Evolutionary conservation across 2,329 filamentous ascomycete species (phyloP).

Genomic region (Cordyceps farinosa): DNA sequence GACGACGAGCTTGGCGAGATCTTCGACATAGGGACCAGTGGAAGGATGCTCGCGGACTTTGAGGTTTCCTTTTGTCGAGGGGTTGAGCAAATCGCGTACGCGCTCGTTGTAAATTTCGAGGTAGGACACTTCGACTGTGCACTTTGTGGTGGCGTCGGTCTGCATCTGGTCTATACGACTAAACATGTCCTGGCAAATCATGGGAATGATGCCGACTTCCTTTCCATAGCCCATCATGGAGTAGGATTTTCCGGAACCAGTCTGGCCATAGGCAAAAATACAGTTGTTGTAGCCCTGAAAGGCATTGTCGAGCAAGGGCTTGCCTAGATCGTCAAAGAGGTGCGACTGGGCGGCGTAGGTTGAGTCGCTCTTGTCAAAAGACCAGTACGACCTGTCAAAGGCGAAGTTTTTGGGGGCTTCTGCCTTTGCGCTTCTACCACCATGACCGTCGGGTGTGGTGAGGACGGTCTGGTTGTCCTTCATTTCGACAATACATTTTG

Average conservation of each 20-base stretch:
- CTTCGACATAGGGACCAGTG: slow-evolving; percentile 96
- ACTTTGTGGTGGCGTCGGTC: slow-evolving; percentile 71
- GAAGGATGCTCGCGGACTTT: slow-evolving; percentile 98
- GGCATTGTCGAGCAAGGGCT: slow-evolving; percentile 91
- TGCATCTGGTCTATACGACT: slow-evolving; percentile 71
- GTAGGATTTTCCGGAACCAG: slow-evolving; percentile 96
- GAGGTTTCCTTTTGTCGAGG: slow-evolving; percentile 90
- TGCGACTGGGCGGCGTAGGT: slow-evolving; percentile 89
- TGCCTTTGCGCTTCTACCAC: slow-evolving; percentile 65
- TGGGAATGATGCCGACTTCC: slow-evolving; percentile 91
- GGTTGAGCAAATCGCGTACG: slow-evolving; percentile 92
- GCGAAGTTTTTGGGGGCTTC: slow-evolving; percentile 80
- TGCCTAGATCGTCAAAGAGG: slow-evolving; percentile 82
- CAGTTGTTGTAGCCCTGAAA: slow-evolving; percentile 99
- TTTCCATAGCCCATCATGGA: slow-evolving; percentile 99
- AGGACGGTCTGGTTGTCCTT: slow-evolving; percentile 88
- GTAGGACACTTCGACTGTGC: slow-evolving; percentile 96
- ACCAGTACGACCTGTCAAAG: slow-evolving; percentile 98
- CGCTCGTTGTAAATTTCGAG: slow-evolving; percentile 99
- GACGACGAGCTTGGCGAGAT: slow-evolving; percentile 91
- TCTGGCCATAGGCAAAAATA: slow-evolving; percentile 98
- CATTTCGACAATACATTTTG: slow-evolving; percentile 98
- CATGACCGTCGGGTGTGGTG: slow-evolving; percentile 62
- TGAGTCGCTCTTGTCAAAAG: slow-evolving; percentile 76
- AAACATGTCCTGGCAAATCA: slow-evolving; percentile 98